These are phyloP conservation scores for Cicer cuneatum DNA, from an alignment of 306 rosid species.

Conservation along the genomic window DNA sequence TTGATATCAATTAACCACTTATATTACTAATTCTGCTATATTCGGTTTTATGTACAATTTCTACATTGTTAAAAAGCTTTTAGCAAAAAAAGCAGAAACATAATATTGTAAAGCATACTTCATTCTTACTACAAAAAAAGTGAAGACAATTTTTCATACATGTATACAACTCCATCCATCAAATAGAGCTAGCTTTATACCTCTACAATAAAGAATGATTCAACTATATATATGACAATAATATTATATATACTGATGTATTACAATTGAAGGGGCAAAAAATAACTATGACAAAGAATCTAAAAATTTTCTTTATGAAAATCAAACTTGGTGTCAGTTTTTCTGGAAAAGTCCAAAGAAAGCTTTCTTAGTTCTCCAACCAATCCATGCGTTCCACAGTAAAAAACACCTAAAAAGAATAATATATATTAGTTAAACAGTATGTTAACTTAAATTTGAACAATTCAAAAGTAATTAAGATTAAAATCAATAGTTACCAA, in stretches of 20 bases:
- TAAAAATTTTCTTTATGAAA: slow-evolving; percentile 90
- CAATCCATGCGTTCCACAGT: slow-evolving; percentile 79
- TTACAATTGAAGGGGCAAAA: slow-evolving; percentile 5
- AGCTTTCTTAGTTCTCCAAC: slow-evolving; percentile 68
- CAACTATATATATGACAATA: slow-evolving; percentile 29
- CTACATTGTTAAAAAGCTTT: no score
- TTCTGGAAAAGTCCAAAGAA: slow-evolving; percentile 76
- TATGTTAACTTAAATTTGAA: not conserved
- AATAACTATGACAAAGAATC: slow-evolving; percentile 2
- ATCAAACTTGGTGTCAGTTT: slow-evolving; percentile 83
- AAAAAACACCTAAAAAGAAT: slow-evolving; percentile 72
- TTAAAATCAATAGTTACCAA: slow-evolving; percentile 59
- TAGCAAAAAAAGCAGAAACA: no score
- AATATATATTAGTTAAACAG: not conserved
- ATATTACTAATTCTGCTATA: no score
- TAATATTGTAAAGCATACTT: no score
- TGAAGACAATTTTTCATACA: slow-evolving; percentile 2
- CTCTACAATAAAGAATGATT: not conserved
- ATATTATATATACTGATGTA: not conserved
- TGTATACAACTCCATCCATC: not conserved
- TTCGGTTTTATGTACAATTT: no score
- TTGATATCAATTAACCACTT: no score
- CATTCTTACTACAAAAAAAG: not conserved
- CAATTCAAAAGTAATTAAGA: not conserved
- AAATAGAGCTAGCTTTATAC: not conserved